Conservation (phyloP, 768 basidiomycete genomes). For the Suillus brevipes region DNA sequence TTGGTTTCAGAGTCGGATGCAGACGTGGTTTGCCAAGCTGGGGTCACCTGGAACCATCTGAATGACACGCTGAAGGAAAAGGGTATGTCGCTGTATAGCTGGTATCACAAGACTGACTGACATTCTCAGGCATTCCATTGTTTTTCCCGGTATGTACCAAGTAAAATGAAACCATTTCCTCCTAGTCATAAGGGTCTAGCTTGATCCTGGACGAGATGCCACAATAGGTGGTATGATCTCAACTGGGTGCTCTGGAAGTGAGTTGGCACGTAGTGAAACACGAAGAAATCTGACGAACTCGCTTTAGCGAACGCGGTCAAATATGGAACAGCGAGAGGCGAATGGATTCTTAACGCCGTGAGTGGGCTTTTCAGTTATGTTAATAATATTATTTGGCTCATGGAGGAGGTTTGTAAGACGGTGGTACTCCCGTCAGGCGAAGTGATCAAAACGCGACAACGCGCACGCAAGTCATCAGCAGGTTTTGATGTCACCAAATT, state of each 20-base stretch:
- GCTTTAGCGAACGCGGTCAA: slow-evolving; percentile 65
- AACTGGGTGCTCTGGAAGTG: slow-evolving; percentile 79
- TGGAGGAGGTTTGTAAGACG: slow-evolving; percentile 43
- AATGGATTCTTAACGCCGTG: slow-evolving; percentile 80
- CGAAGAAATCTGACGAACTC: neutral
- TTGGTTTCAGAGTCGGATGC: slow-evolving; percentile 54
- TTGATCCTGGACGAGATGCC: slow-evolving; percentile 27
- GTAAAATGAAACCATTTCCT: neutral
- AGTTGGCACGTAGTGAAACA: slow-evolving; percentile 27
- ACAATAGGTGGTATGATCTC: slow-evolving; percentile 85
- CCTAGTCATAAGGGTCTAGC: slow-evolving; percentile 5
- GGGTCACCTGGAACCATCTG: slow-evolving; percentile 74
- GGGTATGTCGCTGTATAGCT: slow-evolving; percentile 27
- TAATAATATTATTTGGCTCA: slow-evolving; percentile 3
- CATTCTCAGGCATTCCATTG: slow-evolving; percentile 15
- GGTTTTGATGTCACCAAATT: slow-evolving; percentile 83
- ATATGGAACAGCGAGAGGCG: slow-evolving; percentile 80
- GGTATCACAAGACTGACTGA: neutral
- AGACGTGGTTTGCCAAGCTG: slow-evolving; percentile 72
- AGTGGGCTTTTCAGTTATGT: slow-evolving; percentile 24
- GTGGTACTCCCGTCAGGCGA: slow-evolving; percentile 80
- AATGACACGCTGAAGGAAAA: slow-evolving; percentile 63
- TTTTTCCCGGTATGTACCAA: slow-evolving; percentile 16
- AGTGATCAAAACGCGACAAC: slow-evolving; percentile 79
- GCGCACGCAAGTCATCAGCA: slow-evolving; percentile 76